Base-by-base conservation (phyloP, 139 green algal genomes). In the Asterochloris sp. region DNA sequence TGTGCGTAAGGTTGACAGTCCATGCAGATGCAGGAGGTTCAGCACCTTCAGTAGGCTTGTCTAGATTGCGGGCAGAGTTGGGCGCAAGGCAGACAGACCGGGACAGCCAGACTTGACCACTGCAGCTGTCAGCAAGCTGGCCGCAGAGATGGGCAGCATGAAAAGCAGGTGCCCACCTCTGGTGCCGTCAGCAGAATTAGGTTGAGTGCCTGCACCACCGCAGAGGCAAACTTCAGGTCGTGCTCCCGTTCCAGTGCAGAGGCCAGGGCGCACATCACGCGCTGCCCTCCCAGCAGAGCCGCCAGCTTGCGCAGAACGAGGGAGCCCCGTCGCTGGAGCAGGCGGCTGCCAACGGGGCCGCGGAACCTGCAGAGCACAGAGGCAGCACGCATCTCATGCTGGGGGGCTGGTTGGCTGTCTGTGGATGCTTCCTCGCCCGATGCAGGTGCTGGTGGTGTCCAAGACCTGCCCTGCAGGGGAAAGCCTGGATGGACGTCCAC, bases 171-270 rank as follows among this genome's bases (percentile, higher is more conserved):
- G 38, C 86, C 27, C 78, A 95, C 89, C 88, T 98, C 95, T 0
- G 90, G 86, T n/a, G 90, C 91, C 0, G 95, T 98, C 23, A 99
- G 87, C 78, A 99, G 88, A 77, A 99, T 96, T 27, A 98, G 89
- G 86, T 97, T 97, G 61, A 98, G 88, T 11, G 94, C 94, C 88
- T 97, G 92, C 76, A 94, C 90, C 86, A 98, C 91, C 17, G 87
- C 91, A 14, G 87, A 88, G 0, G 91, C 94, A 87, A 98, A 99
- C 1, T 76, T 78, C 24, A 93, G 83, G 91, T 98, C 95, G 13
- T 75, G 17, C 85, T 98, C 92, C 15, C 79, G 84, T 63, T 93
- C 80, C 80, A 98, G 91, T 67, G 93, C 91, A 60, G 73, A 74
- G 2, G 91, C 86, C 38, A 97, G 86, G 83, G 94, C 91, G 8